Evolutionary conservation across 1,284 basidiomycete species (phyloP).

Genomic region (Papiliotrema terrestris): DNA sequence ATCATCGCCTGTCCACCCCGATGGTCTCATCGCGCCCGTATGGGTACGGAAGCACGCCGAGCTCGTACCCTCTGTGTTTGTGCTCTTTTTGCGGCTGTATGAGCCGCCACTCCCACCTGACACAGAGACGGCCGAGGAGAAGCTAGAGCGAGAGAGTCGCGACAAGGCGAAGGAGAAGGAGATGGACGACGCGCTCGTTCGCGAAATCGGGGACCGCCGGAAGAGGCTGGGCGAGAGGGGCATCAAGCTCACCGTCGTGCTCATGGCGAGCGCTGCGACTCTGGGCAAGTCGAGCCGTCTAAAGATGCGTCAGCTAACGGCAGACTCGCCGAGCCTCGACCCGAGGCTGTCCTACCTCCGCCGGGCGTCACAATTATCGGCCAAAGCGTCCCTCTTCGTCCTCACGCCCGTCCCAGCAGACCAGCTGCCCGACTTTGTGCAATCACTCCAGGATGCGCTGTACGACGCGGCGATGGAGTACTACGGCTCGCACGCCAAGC

Average conservation of each 20-base stretch:
- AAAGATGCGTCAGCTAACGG: background rate
- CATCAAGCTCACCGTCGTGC: constrained; percentile 89
- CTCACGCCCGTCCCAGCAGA: constrained; percentile 78
- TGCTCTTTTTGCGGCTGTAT: constrained; percentile 78
- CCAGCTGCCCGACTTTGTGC: constrained; percentile 79
- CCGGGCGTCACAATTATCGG: constrained; percentile 80
- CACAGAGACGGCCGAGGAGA: constrained; percentile 13
- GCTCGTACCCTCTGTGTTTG: constrained; percentile 85
- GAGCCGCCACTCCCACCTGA: constrained; percentile 54
- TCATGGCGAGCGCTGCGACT: constrained; percentile 81
- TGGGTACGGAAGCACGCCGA: constrained; percentile 95
- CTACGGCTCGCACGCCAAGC: constrained; percentile 86
- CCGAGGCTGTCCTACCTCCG: constrained; percentile 77
- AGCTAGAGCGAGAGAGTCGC: background rate
- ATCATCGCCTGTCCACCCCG: constrained; percentile 82
- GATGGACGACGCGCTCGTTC: constrained; percentile 69
- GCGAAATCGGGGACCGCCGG: constrained; percentile 74
- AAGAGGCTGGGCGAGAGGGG: constrained; percentile 74
- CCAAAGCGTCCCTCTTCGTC: constrained; percentile 87
- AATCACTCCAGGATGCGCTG: constrained; percentile 77
- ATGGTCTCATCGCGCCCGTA: constrained; percentile 92
- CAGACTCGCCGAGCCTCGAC: constrained; percentile 81
- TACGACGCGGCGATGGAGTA: constrained; percentile 86
- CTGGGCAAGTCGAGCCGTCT: constrained; percentile 58
- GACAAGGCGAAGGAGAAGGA: constrained; percentile 58